A percentile compares a stretch with the other conserved stretches of the same genome.
phyloP scores from a whole-genome alignment of 2,329 filamentous ascomycete genomes.

The Epichloe typhina region DNA sequence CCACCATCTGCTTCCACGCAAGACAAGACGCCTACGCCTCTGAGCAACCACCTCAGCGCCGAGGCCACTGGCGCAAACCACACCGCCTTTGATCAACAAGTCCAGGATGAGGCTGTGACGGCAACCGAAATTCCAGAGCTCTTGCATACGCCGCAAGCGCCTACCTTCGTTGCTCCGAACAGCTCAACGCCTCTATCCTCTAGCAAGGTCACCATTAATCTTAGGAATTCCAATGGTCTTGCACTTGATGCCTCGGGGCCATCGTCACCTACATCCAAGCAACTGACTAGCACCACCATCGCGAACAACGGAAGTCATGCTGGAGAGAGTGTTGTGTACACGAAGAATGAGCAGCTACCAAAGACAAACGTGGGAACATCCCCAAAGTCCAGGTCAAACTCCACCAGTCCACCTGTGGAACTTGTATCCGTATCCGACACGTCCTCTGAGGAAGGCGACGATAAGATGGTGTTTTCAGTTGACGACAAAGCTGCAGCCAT shows the following conservation, averaged over 20 bases:
- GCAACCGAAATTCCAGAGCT: background rate
- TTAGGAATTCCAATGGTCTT: conserved; percentile 28
- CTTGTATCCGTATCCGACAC: conserved; percentile 24
- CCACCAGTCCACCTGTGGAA: conserved; percentile 31
- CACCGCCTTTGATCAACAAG: conserved; percentile 25
- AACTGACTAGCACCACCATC: background rate
- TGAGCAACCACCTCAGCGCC: conserved; percentile 7
- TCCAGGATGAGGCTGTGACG: background rate
- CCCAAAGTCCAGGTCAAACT: conserved; percentile 19
- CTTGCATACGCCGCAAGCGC: conserved; percentile 24
- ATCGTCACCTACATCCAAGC: background rate
- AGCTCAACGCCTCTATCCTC: conserved; percentile 30
- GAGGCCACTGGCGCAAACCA: conserved; percentile 14
- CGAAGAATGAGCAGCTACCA: background rate
- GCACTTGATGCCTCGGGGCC: background rate
- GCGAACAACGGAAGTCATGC: background rate
- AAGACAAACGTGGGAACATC: background rate
- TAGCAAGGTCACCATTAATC: conserved; percentile 47
- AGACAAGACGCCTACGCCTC: background rate
- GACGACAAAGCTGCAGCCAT: conserved; percentile 17
- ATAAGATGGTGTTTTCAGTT: conserved; percentile 19
- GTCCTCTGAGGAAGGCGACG: conserved; percentile 12
- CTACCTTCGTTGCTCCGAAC: conserved; percentile 13
- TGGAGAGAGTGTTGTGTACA: background rate
- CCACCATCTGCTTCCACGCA: conserved; percentile 30